Evolutionary conservation across 306 rosid species (phyloP).

Genomic region (Quercus bicolor): DNA sequence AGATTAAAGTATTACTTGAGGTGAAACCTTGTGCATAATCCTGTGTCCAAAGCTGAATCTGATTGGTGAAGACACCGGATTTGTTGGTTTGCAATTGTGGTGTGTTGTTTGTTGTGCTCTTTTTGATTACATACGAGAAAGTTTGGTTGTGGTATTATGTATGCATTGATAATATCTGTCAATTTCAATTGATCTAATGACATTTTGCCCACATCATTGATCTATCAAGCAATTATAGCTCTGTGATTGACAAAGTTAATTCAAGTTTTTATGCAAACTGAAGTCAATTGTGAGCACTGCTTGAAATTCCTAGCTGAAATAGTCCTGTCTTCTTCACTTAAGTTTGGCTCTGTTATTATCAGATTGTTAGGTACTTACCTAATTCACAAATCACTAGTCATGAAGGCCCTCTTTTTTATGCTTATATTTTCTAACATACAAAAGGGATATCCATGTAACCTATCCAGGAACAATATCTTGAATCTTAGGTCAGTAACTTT

Average conservation of each 20-base stretch:
- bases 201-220: neutral
- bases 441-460: neutral
- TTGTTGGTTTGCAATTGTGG: neutral
- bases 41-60: neutral
- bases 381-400: neutral
- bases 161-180: neutral
- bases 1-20: neutral
- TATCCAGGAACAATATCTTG: neutral
- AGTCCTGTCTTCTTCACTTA: neutral
- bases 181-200: neutral
- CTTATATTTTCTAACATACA: neutral
- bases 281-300: neutral
- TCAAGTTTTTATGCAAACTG: neutral
- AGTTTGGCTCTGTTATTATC: neutral
- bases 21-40: neutral
- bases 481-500: neutral
- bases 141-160: neutral
- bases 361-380: neutral
- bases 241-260: neutral
- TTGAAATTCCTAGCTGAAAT: neutral
- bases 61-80: neutral
- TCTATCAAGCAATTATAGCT: neutral
- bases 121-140: neutral
- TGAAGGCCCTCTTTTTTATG: neutral
- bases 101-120: neutral